Evolutionary conservation across 495 filamentous ascomycete species (phyloP), one percentile per base, ranked within the genome.

Genomic region (Pseudomonodictys pantanalensis): DNA sequence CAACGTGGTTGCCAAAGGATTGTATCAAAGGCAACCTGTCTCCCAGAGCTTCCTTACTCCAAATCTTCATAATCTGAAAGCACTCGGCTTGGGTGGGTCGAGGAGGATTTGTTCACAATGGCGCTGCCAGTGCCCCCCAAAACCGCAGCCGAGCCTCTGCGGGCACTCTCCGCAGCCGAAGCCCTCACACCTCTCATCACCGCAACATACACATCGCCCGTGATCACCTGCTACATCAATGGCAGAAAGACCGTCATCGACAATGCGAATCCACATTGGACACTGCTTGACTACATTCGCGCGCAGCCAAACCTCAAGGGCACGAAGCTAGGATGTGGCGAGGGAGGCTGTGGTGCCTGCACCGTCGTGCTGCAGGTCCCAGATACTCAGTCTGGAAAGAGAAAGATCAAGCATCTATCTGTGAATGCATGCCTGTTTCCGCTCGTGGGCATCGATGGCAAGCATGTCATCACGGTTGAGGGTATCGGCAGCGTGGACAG

Each of bases 251-350:
- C 63, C 23, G 29, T 54, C 1, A 49, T 67, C 15, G 45, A 39
- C 25, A 67, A 64, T 41, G 55, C 65, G 17, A 67, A 67, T 32
- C 65, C 65, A 17, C 55, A 72, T 51, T 72, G 71, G 59, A 78
- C 77, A 0, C 60, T 79, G 8, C 68, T 79, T 11, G 77, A 79
- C 58, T 78, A 75, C 58, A 77, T 79, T 58, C 72, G 77, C 46
- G 72, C 75, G 0, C 75, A 78, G 57, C 71, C 75, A 38, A 70
- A 81, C 11, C 65, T 76, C 10, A 75, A 73, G 44, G 74, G 83
- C 12, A 87, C 84, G 2, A 81, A 83, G 71, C 80, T 91, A 38
- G 84, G 84, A 2, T 76, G 74, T 38, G 74, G 74, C 15, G 73
- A 75, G 33, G 73, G 74, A 47, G 73, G 74, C 17, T 76, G 74